phyloP scores from a whole-genome alignment of 225 moss, liverwort and hornwort genomes.

The Bryoerythrophyllum caledonicum region DNA sequence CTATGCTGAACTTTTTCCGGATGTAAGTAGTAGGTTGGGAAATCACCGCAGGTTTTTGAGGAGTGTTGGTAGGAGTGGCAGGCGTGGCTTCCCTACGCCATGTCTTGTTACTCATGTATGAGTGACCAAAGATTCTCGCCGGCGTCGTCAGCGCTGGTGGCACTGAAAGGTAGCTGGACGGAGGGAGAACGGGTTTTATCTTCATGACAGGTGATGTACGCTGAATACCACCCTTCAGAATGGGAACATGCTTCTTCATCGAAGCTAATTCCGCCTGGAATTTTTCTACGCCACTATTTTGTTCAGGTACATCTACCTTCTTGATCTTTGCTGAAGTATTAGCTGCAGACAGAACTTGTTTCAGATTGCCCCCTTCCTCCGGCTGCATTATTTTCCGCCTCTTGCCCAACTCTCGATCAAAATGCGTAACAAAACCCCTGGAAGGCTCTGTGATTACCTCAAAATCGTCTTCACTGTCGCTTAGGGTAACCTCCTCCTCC shows the following conservation, averaged over 20 bases:
- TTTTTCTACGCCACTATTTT: not conserved
- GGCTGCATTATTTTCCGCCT: constrained; percentile 16
- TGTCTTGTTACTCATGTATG: constrained; percentile 26
- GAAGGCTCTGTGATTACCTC: constrained; percentile 14
- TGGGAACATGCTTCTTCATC: constrained; percentile 17
- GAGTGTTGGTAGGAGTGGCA: constrained; percentile 14
- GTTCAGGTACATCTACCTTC: constrained; percentile 15
- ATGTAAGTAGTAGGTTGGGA: constrained; percentile 49
- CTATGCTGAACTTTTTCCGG: constrained; percentile 71
- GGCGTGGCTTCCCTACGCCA: constrained; percentile 33
- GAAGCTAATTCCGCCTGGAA: constrained; percentile 1
- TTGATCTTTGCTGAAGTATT: constrained; percentile 2
- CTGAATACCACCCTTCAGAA: constrained; percentile 15
- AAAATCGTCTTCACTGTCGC: constrained; percentile 13
- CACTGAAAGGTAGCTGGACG: not conserved
- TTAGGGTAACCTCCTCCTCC: not conserved
- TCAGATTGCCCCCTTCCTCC: constrained; percentile 6
- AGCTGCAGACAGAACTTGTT: constrained; percentile 9
- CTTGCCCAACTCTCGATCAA: constrained; percentile 16
- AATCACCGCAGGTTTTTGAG: constrained; percentile 5
- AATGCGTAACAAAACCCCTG: constrained; percentile 10
- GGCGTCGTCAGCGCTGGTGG: constrained; percentile 1
- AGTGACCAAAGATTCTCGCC: constrained; percentile 12
- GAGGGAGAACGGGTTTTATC: not conserved
- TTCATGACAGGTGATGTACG: constrained; percentile 5